Percentiles rank a stretch among this genome's conserved stretches.
Evolutionary conservation across 805 yeast species (phyloP).

Genomic region (Komagataella pastoris): DNA sequence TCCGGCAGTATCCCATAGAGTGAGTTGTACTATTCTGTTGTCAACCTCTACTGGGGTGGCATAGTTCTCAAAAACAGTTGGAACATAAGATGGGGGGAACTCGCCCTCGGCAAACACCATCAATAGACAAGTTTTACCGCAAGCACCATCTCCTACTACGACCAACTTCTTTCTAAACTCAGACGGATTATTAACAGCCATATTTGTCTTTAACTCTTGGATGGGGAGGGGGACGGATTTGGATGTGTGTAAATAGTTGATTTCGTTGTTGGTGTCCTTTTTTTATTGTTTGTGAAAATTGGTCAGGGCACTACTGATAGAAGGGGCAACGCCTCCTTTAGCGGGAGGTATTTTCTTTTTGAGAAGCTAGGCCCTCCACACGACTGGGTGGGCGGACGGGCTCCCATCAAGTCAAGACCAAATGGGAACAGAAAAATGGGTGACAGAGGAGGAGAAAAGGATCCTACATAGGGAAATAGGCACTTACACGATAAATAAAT

Average conservation of each 20-base stretch:
- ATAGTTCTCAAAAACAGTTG: slow-evolving; percentile 94
- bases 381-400: too few species aligned
- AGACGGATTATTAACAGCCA: slow-evolving; percentile 8
- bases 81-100: slow-evolving; percentile 90
- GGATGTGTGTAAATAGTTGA: background rate
- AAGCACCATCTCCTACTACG: slow-evolving; percentile 95
- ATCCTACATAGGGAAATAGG: too few species aligned
- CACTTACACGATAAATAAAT: too few species aligned
- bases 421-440: too few species aligned
- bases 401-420: too few species aligned
- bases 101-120: slow-evolving; percentile 79
- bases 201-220: background rate
- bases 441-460: too few species aligned
- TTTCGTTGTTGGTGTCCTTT: background rate
- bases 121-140: slow-evolving; percentile 89
- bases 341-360: background rate
- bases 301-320: background rate
- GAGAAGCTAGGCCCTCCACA: background rate
- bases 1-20: slow-evolving; percentile 97
- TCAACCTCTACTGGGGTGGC: slow-evolving; percentile 92
- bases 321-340: background rate
- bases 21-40: slow-evolving; percentile 85
- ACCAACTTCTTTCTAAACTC: slow-evolving; percentile 71
- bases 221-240: background rate
- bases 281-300: background rate